These are phyloP conservation scores for Epichloe hybrida DNA, from an alignment of 2,329 filamentous ascomycete genomes.

Conservation along the genomic window DNA sequence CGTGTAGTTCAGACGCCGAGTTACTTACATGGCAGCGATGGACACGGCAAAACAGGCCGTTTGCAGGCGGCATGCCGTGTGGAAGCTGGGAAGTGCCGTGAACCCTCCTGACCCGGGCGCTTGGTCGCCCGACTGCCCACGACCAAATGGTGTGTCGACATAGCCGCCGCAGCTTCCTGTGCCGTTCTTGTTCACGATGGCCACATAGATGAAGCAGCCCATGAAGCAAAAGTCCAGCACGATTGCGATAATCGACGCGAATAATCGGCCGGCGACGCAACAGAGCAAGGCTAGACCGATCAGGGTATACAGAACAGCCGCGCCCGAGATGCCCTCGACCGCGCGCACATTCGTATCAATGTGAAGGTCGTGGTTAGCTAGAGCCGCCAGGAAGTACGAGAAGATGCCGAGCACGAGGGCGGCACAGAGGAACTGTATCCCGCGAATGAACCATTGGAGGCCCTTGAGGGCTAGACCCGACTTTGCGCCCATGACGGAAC, in stretches of 20 bases:
- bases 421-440: constrained; percentile 59
- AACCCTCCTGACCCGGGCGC: constrained; percentile 35
- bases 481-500: constrained; percentile 15
- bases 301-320: constrained; percentile 60
- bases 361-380: constrained; percentile 46
- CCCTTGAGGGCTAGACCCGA: constrained; percentile 47
- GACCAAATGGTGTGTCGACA: constrained; percentile 57
- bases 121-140: constrained; percentile 39
- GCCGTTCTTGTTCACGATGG: constrained; percentile 58
- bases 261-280: constrained; percentile 59
- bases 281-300: constrained; percentile 62
- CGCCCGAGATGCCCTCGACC: constrained; percentile 66
- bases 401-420: constrained; percentile 65
- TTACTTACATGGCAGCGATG: constrained; percentile 57
- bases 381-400: constrained; percentile 70
- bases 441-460: constrained; percentile 57
- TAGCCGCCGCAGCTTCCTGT: constrained; percentile 45
- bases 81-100: constrained; percentile 31
- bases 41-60: constrained; percentile 65
- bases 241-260: constrained; percentile 62
- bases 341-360: constrained; percentile 57
- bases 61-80: constrained; percentile 56
- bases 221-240: constrained; percentile 65
- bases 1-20: no score
- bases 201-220: constrained; percentile 70